A percentile compares a stretch with the other conserved stretches of the same genome.
Conservation (phyloP, 345 rosid species). For the Gossypium herbaceum region DNA sequence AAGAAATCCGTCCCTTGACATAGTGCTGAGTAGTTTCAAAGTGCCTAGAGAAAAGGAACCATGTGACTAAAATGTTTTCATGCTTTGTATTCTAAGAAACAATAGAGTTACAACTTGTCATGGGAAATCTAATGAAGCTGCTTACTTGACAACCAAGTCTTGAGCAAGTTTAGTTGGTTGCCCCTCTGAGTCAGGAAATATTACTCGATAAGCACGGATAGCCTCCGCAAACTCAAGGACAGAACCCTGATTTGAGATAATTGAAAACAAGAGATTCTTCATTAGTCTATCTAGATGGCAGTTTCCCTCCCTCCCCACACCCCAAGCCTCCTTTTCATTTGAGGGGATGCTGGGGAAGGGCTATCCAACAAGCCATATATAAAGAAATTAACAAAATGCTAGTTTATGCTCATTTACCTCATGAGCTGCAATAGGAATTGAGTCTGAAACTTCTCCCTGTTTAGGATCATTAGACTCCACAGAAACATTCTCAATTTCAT, state of each 20-base stretch:
- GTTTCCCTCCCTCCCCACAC: not conserved
- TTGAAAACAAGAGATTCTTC: conserved; percentile 10
- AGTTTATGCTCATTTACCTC: conserved; percentile 47
- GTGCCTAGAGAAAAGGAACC: conserved; percentile 44
- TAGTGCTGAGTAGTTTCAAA: conserved; percentile 57
- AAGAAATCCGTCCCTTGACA: conserved; percentile 51
- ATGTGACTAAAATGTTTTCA: conserved; percentile 3
- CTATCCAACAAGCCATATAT: conserved; percentile 14
- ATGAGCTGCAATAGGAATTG: conserved; percentile 35
- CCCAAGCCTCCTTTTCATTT: not conserved
- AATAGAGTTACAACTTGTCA: not conserved
- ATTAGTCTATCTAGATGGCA: conserved; percentile 1
- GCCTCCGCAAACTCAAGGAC: conserved; percentile 85
- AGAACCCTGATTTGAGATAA: conserved; percentile 47
- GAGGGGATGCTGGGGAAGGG: not conserved
- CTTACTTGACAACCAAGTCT: conserved; percentile 63
- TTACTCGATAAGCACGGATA: conserved; percentile 76
- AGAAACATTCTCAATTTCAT: conserved; percentile 36
- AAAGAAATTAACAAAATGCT: conserved; percentile 10
- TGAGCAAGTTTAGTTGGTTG: conserved; percentile 69
- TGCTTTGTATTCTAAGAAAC: not conserved
- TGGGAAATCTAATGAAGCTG: conserved; percentile 6
- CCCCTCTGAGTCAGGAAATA: conserved; percentile 87
- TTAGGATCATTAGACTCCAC: conserved; percentile 37
- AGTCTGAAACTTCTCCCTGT: conserved; percentile 31